Evolutionary conservation across 2,329 filamentous ascomycete genomes (phyloP).

Genomic region (Fusarium brachygibbosum): DNA sequence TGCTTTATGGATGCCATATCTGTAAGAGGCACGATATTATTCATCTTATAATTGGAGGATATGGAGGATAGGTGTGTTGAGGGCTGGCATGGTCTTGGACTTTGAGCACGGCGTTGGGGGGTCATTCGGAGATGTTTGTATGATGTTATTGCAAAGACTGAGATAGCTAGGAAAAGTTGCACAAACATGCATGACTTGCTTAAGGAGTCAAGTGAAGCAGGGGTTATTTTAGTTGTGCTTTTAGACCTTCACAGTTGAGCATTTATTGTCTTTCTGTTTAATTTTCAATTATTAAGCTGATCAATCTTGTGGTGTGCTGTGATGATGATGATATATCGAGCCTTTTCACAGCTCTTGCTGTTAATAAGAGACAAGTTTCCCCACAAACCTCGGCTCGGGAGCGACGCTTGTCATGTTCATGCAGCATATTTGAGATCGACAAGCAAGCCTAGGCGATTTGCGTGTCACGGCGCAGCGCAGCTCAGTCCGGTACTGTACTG

Average conservation of each 20-base stretch:
- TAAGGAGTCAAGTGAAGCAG: background rate
- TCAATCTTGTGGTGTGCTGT: background rate
- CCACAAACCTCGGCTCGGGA: constrained; percentile 34
- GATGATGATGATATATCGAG: background rate
- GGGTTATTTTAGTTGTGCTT: background rate
- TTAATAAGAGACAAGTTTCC: constrained; percentile 1
- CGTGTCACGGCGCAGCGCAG: constrained; percentile 10
- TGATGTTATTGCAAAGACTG: constrained; percentile 14
- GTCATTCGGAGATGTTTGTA: constrained; percentile 33
- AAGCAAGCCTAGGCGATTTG: constrained; percentile 6
- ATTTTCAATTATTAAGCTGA: background rate
- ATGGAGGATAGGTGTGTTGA: constrained; percentile 11
- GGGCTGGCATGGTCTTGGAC: constrained; percentile 33
- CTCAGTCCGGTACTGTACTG: background rate
- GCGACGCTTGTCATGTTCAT: background rate
- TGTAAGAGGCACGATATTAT: constrained; percentile 64
- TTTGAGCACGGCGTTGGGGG: constrained; percentile 51
- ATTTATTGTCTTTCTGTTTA: constrained; percentile 5
- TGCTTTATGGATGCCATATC: constrained; percentile 96
- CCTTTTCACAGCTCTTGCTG: background rate
- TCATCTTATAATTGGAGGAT: constrained; percentile 12
- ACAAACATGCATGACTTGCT: background rate
- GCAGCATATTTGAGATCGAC: constrained; percentile 29
- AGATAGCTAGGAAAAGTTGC: constrained; percentile 20
- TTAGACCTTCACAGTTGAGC: background rate